Evolutionary conservation across 257 asterid genomes (phyloP).

Genomic region (Solanum sejunctum): DNA sequence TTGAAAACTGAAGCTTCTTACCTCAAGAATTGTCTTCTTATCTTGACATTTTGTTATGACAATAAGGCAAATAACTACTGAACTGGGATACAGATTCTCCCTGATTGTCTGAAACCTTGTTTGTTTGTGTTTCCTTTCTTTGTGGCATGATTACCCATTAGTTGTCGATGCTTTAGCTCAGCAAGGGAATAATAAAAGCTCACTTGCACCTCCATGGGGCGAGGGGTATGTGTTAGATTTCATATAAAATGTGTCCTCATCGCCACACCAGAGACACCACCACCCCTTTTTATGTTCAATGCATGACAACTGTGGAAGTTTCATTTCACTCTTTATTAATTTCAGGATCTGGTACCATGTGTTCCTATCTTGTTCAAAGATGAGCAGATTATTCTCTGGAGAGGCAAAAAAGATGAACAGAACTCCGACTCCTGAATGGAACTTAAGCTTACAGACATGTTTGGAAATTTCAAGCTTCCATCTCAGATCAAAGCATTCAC

Average conservation of each 20-base stretch:
- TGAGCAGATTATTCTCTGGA: conserved; percentile 77
- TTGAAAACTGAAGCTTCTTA: not conserved
- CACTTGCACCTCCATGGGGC: not conserved
- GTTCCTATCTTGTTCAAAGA: conserved; percentile 76
- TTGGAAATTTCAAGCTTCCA: not conserved
- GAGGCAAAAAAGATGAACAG: conserved; percentile 26
- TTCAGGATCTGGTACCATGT: conserved; percentile 86
- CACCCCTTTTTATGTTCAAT: not conserved
- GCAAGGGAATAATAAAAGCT: no score
- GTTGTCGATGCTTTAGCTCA: no score
- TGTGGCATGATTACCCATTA: not conserved
- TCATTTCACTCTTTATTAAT: not conserved
- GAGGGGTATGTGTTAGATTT: not conserved
- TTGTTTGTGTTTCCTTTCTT: not conserved
- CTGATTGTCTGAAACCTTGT: not conserved
- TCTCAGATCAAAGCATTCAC: not conserved
- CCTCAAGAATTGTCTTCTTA: not conserved
- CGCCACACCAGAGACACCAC: not conserved
- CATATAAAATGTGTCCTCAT: not conserved
- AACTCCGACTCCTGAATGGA: conserved; percentile 1
- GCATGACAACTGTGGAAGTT: not conserved
- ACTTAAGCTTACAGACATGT: not conserved
- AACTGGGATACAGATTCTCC: not conserved
- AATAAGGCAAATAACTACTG: not conserved
- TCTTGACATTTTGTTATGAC: not conserved